Conservation (phyloP, 306 rosid species). For the Herpetospermum pedunculosum region DNA sequence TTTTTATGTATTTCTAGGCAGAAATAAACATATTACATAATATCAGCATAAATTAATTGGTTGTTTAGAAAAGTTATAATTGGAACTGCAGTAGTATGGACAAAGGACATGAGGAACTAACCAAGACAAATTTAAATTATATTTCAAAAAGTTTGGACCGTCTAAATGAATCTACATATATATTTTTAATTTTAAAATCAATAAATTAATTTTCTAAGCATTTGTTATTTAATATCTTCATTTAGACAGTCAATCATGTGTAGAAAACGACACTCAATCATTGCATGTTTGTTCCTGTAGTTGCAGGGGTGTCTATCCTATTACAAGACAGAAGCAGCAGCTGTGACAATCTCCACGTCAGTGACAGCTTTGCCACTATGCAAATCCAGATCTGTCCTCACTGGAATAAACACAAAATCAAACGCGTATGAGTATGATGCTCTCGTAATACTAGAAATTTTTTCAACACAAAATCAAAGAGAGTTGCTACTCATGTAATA, state of each 20-base stretch:
- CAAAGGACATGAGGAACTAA: not conserved
- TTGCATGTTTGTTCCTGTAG: not conserved
- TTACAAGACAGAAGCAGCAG: not conserved
- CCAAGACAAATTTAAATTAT: not conserved
- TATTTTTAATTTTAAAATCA: not conserved
- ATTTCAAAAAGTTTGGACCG: not conserved
- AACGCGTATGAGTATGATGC: no score
- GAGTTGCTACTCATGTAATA: no score
- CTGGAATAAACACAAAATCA: no score
- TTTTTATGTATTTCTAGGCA: not conserved
- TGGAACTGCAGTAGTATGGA: not conserved
- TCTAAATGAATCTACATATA: not conserved
- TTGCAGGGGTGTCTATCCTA: not conserved
- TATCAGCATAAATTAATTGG: not conserved
- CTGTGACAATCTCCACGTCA: constrained; percentile 4
- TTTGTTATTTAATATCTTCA: not conserved
- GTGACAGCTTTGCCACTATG: constrained; percentile 32
- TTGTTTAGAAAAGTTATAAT: not conserved
- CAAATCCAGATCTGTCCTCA: not conserved
- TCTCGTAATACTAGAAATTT: no score
- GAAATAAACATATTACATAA: not conserved
- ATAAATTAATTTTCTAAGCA: not conserved
- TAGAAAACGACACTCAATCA: not conserved
- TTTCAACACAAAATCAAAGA: no score
- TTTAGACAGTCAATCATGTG: no score